These are phyloP conservation scores for Escallonia herrerae DNA, from an alignment of 129 eudicot species.

Conservation along the genomic window DNA sequence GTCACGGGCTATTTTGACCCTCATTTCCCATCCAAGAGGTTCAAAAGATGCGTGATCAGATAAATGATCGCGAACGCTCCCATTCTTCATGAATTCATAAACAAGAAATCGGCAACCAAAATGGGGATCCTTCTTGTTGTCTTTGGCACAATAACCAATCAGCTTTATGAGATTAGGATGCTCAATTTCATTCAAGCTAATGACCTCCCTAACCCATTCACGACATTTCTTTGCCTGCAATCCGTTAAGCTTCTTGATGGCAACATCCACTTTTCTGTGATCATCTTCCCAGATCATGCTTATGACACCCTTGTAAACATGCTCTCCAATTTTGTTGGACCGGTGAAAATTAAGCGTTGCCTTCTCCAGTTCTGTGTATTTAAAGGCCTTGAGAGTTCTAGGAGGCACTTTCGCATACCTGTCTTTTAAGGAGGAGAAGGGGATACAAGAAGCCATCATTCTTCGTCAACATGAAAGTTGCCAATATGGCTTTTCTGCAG, in stretches of 20 bases:
- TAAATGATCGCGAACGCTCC: conserved; percentile 4
- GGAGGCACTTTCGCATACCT: background rate
- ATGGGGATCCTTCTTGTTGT: background rate
- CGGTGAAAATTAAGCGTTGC: conserved; percentile 3
- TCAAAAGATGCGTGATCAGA: background rate
- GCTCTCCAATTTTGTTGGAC: conserved; percentile 1
- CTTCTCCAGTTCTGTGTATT: background rate
- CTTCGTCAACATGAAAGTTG: too few species aligned
- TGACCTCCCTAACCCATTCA: conserved; percentile 2
- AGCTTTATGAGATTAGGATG: background rate
- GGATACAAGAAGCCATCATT: conserved; percentile 6
- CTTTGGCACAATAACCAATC: conserved; percentile 3
- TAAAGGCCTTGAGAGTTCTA: background rate
- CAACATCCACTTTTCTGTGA: background rate
- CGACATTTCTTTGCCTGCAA: background rate
- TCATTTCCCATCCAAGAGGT: background rate
- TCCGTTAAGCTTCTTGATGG: conserved; percentile 1
- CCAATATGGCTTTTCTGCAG: too few species aligned
- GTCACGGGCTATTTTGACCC: conserved; percentile 1
- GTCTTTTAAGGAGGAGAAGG: background rate
- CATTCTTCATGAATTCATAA: background rate
- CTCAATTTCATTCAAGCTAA: background rate
- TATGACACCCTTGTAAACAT: background rate
- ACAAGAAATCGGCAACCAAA: background rate
- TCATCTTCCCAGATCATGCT: background rate